Evolutionary conservation across 2,329 filamentous ascomycete species (phyloP), one percentile per base, ranked within the genome.

Genomic region (Annulohypoxylon truncatum): DNA sequence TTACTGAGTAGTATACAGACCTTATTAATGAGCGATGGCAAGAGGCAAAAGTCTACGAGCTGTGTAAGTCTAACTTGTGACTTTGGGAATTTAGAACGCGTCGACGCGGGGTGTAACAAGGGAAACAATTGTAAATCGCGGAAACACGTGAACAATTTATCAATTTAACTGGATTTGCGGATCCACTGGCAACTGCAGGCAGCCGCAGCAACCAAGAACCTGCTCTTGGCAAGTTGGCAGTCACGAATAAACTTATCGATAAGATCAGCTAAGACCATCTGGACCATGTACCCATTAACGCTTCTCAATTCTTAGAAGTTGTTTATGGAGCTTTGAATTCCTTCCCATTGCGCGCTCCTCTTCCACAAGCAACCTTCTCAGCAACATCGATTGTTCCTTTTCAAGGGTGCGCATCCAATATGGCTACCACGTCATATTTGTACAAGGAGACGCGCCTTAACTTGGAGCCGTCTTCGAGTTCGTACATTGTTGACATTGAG

Each of bases 381-480:
- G 64, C 57, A 15, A 68, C 47, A 46, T 62, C 66, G 64, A 68
- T 68, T 57, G 59, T 68, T 64, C 38, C 20, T 63, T 4, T 10
- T 42, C n/a, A 20, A 69, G 50, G 73, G 81, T 76, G 76, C 91
- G 90, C 88, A 85, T 82, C 84, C 83, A 87, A 84, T 77, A 93
- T 93, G 90, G 87, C 86, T 75, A 83, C 84, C 74, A 79, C 87
- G 71, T 85, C 86, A 70, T 90, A 87, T 80, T 84, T 92, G 80
- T 96, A 92, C 84, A 94, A 94, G 83, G 93, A 96, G 85, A 93
- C 92, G 78, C 90, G 92, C 78, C 83, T 97, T 79, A 93, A 92
- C 79, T 86, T 96, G 74, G 92, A 96, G 80, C 89, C 90, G 70
- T 85, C 88, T 66, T 90, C 87, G 73, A 83, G 86, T 71, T 87